phyloP scores from a whole-genome alignment of 805 yeast species.

The Starmerella cellae region DNA sequence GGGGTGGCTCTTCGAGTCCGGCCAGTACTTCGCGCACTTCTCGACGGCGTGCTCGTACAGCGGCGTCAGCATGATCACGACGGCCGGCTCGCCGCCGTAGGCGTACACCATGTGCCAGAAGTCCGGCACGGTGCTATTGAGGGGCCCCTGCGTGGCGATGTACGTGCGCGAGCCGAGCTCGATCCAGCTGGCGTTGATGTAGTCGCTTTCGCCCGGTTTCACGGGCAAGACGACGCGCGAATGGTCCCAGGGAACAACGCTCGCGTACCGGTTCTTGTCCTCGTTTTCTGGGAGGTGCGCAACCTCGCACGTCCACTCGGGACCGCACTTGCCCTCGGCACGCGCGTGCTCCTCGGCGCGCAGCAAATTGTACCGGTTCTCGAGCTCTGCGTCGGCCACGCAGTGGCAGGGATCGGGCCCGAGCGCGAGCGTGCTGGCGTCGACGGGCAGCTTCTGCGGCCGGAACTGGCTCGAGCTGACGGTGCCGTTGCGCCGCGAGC shows the following conservation, averaged over 20 bases:
- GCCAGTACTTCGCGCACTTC: constrained; percentile 80
- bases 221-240: constrained; percentile 38
- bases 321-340: constrained; percentile 21
- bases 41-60: constrained; percentile 60
- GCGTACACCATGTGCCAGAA: constrained; percentile 70
- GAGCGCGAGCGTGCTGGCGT: constrained; percentile 13
- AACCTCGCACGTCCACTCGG: constrained; percentile 18
- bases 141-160: constrained; percentile 88
- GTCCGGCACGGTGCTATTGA: constrained; percentile 57
- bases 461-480: constrained; percentile 4
- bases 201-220: constrained; percentile 33
- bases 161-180: constrained; percentile 31
- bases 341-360: constrained; percentile 25
- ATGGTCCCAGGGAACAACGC: constrained; percentile 54
- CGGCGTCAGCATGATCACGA: constrained; percentile 65
- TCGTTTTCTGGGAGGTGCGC: constrained; percentile 20
- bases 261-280: constrained; percentile 43
- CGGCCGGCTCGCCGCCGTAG: constrained; percentile 52
- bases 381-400: constrained; percentile 22
- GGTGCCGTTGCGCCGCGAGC: neutral
- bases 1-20: constrained; percentile 25
- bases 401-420: constrained; percentile 22
- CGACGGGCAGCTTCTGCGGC: constrained; percentile 17
- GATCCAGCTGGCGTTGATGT: constrained; percentile 80
- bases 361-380: constrained; percentile 20